Base-by-base conservation (phyloP, 2,329 filamentous ascomycete species). In the Fusarium camptoceras region DNA sequence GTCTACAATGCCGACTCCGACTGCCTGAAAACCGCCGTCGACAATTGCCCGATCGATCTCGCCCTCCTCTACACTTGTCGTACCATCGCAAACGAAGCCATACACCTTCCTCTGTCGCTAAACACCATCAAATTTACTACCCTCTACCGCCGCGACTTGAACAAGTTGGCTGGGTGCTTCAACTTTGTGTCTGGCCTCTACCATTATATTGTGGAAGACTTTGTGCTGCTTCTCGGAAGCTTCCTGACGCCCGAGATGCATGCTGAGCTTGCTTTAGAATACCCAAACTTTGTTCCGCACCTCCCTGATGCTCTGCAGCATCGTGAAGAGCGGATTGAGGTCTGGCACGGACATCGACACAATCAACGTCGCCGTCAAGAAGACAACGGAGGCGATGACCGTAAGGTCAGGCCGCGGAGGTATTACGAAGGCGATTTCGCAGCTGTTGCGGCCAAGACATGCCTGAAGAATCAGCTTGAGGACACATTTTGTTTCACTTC, bases 1-100 rank as follows among this genome's bases (percentile, higher is more conserved):
- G 18, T 30, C 6, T 58, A 48, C 18, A n/a, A 72, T 25, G 27
- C 4, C 6, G 22, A 56, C 3, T 54, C 64, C 2, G 48, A 58
- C 6, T 61, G 51, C 8, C 71, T 73, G 9, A 60, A 30, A 14
- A 37, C 44, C 0, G 49, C 53, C 4, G 49, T 25, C 5, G 55
- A 49, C 25, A 25, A 47, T 3, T 24, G 20, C 15, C 42, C 46
- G 1, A 71, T 73, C 18, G 48, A 73, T 11, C 14, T 71, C 0
- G 4, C 47, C 6, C 67, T 73, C 5, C 43, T 66, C 1, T 47
- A 44, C 11, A 63, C 64, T 1, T 73, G 71, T 28, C 68, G 55
- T 6, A 34, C 25, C 0, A 34, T 73, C 9, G 64, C 67, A 4
- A 1, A 20, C 2, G 71, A 73, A 2, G 43, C 59, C 0, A 54